Conservation (phyloP, 108 stramenopile species). For the Pseudonitzschia pungens region DNA sequence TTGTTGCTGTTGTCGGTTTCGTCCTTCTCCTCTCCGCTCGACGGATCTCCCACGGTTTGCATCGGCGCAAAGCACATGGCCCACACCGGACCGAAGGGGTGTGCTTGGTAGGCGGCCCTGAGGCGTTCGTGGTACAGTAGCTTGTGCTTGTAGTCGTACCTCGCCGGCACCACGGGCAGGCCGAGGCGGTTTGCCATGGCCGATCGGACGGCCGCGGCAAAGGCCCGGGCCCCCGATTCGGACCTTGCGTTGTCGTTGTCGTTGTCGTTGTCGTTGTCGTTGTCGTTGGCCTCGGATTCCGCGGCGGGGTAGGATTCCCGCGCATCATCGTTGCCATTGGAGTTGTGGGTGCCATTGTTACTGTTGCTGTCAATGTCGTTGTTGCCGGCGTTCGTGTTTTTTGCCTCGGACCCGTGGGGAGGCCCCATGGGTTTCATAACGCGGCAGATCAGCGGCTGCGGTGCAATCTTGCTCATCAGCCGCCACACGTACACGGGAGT, state of each 20-base stretch:
- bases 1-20: too few relatives aligned
- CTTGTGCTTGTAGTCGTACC: neutral
- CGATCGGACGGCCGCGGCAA: neutral
- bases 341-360: too few relatives aligned
- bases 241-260: too few relatives aligned
- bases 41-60: neutral
- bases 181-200: neutral
- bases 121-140: neutral
- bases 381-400: too few relatives aligned
- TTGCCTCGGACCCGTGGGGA: too few relatives aligned
- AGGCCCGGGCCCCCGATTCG: neutral
- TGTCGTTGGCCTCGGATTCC: too few relatives aligned
- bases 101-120: neutral
- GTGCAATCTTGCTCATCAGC: neutral
- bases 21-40: too few relatives aligned
- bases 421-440: neutral
- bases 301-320: too few relatives aligned
- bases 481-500: neutral
- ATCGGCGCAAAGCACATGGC: constrained; percentile 9
- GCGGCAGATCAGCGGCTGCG: neutral
- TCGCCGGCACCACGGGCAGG: neutral
- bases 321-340: too few relatives aligned
- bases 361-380: too few relatives aligned
- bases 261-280: too few relatives aligned
- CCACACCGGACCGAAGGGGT: neutral